These are phyloP conservation scores for Tuber borchii DNA, from an alignment of 495 filamentous ascomycete species.

Conservation along the genomic window DNA sequence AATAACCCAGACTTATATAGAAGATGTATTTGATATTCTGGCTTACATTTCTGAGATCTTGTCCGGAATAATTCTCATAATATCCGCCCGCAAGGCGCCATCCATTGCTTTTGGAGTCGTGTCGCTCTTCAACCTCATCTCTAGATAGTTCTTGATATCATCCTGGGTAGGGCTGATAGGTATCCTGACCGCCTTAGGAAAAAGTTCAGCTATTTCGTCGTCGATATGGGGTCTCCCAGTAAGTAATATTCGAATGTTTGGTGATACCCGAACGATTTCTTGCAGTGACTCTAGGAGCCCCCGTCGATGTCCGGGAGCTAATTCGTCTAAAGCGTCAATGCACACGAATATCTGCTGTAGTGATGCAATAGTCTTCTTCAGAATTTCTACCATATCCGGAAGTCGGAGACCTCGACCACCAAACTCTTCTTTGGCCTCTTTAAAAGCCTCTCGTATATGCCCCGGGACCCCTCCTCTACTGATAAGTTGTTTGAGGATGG, in stretches of 20 bases:
- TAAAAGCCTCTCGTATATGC: too few relatives aligned
- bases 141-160: background rate
- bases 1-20: background rate
- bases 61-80: too few relatives aligned
- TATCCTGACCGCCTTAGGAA: background rate
- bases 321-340: background rate
- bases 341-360: background rate
- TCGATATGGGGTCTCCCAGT: background rate
- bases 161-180: background rate
- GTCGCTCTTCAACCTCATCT: too few relatives aligned
- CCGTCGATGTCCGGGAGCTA: background rate
- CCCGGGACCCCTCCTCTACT: too few relatives aligned
- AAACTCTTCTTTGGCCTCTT: too few relatives aligned
- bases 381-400: background rate
- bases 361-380: background rate
- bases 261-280: too few relatives aligned
- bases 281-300: too few relatives aligned
- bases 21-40: background rate
- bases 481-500: too few relatives aligned
- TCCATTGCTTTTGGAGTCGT: too few relatives aligned
- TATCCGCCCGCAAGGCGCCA: too few relatives aligned
- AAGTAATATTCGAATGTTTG: too few relatives aligned
- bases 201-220: background rate
- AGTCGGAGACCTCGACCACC: too few relatives aligned
- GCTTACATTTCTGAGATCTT: background rate